A percentile compares a stretch with the other conserved stretches of the same genome.
Evolutionary conservation across 805 yeast species (phyloP).

Genomic region (Yamadazyma laniorum): DNA sequence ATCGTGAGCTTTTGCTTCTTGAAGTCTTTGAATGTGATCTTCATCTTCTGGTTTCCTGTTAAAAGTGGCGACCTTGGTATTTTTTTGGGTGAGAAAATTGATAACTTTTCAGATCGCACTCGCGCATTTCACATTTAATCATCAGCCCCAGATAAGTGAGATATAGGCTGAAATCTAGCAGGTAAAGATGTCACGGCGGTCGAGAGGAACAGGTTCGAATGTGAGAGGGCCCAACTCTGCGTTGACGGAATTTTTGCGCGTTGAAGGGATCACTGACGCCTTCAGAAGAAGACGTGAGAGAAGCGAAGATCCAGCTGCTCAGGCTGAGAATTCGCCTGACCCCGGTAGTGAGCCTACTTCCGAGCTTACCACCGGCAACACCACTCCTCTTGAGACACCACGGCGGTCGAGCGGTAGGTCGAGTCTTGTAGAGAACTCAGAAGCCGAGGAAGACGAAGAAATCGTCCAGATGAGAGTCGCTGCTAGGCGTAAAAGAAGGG

Average conservation of each 20-base stretch:
- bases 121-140: no score
- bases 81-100: conserved; percentile 2
- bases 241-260: conserved; percentile 79
- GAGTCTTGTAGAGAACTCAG: not conserved
- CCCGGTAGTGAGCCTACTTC: not conserved
- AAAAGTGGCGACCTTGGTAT: conserved; percentile 7
- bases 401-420: not conserved
- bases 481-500: conserved; percentile 28
- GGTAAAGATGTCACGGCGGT: conserved; percentile 15
- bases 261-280: conserved; percentile 85
- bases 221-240: conserved; percentile 79
- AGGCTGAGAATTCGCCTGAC: not conserved
- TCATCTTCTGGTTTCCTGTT: conserved; percentile 47
- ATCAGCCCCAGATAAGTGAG: no score
- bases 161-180: no score
- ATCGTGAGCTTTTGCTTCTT: conserved; percentile 84
- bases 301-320: conserved; percentile 2
- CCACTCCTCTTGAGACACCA: not conserved
- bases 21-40: conserved; percentile 82
- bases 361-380: not conserved
- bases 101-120: no score
- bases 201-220: conserved; percentile 17
- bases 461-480: conserved; percentile 33
- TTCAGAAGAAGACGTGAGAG: conserved; percentile 47
- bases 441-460: conserved; percentile 25